Conservation (phyloP, 2,329 filamentous ascomycete genomes). For the Penicillium sp. region DNA sequence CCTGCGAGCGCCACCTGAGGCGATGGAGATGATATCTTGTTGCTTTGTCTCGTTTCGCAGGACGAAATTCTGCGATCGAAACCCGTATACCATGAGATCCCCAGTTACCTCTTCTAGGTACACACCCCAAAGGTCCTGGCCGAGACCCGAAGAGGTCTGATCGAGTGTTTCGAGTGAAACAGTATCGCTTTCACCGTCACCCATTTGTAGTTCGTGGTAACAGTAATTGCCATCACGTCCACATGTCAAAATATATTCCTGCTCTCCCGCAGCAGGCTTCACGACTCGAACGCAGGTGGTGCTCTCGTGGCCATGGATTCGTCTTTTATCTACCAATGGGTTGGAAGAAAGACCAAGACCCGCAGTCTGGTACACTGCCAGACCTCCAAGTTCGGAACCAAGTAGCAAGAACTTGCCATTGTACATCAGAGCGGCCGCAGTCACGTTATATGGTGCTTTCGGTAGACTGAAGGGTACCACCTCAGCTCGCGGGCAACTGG, state of each 20-base stretch:
- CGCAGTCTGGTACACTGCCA: conserved; percentile 55
- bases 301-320: conserved; percentile 63
- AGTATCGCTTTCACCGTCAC: conserved; percentile 35
- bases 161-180: conserved; percentile 63
- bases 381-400: conserved; percentile 62
- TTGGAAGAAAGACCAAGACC: conserved; percentile 26
- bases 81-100: conserved; percentile 34
- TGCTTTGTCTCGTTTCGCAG: conserved; percentile 78
- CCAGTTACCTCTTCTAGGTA: conserved; percentile 58
- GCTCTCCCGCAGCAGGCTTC: conserved; percentile 22
- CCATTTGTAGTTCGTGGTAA: conserved; percentile 58
- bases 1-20: conserved; percentile 85
- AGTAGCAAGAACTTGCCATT: conserved; percentile 51
- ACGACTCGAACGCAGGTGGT: conserved; percentile 67
- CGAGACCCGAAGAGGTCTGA: conserved; percentile 71
- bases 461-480: conserved; percentile 42
- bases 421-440: conserved; percentile 53
- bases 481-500: conserved; percentile 48
- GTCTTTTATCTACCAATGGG: conserved; percentile 33
- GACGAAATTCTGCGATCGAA: conserved; percentile 66
- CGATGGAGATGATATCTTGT: conserved; percentile 71
- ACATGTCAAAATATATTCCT: conserved; percentile 66
- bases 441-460: conserved; percentile 55
- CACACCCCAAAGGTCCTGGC: conserved; percentile 76
- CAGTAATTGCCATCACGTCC: conserved; percentile 78